phyloP scores from a whole-genome alignment of 306 rosid species.

The Quercus cerris region DNA sequence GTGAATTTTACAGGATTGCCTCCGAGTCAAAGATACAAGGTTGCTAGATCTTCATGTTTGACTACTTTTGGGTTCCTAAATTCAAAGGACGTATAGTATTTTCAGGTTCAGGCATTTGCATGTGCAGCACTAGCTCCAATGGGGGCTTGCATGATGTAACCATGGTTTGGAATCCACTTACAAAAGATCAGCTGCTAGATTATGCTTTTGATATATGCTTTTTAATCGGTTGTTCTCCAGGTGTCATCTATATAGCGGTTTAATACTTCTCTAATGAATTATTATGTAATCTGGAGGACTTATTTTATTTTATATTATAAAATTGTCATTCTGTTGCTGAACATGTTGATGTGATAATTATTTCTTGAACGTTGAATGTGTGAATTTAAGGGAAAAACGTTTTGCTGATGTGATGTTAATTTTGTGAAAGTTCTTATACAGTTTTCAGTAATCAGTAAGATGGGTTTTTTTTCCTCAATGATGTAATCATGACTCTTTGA shows the following conservation, averaged over 20 bases:
- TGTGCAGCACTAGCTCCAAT: conserved; percentile 14
- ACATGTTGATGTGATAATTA: not conserved
- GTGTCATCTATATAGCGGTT: conserved; percentile 22
- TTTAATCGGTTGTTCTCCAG: conserved; percentile 31
- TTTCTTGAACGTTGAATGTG: not conserved
- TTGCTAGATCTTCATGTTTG: conserved; percentile 16
- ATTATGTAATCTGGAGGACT: not conserved
- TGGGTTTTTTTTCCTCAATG: too few relatives aligned
- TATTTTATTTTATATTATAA: not conserved
- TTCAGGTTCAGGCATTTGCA: conserved; percentile 21
- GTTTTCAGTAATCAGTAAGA: not conserved
- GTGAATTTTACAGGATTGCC: conserved; percentile 30
- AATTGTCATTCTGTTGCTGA: not conserved
- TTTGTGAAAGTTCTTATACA: not conserved
- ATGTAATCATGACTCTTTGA: not conserved
- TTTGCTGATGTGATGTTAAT: not conserved
- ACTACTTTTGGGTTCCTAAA: conserved; percentile 38
- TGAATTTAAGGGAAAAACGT: not conserved
- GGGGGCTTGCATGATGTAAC: conserved; percentile 18
- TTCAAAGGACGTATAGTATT: conserved; percentile 33
- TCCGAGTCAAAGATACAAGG: conserved; percentile 3
- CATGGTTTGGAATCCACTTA: conserved; percentile 25
- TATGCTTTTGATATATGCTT: conserved; percentile 18
- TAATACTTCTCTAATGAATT: not conserved
- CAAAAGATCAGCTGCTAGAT: conserved; percentile 15